Evolutionary conservation across 2,329 filamentous ascomycete genomes (phyloP), one percentile per base, ranked within the genome.

Genomic region (Leptographium lundbergii): DNA sequence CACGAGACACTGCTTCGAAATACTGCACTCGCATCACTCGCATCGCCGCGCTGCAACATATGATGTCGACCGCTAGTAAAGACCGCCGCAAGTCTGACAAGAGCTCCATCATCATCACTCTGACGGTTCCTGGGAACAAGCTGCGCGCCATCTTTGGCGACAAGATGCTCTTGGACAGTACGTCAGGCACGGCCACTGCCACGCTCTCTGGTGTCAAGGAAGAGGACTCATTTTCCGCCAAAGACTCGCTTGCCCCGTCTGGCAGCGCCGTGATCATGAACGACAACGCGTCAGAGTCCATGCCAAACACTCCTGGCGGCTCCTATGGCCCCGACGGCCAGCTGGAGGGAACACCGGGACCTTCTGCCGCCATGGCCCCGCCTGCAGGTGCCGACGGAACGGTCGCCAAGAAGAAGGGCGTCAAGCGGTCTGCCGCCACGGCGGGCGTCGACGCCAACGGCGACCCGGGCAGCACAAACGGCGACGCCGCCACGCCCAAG

Each of bases 401-500:
- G 57, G 82, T 78, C 5, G 74, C 78, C 14, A 91, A 89, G 77
- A 90, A 89, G 76, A 91, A 91, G 72, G 85, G 86, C 39, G 76
- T 81, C 39, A 87, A 90, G 71, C 81, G 86, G 64, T 81, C 82
- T 25, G 87, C 87, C 66, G 77, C 81, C 47, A 82, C 78, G 59
- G 78, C 77, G 14, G 64, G 62, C 47, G 51, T 65, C 60, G 87
- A 88, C 73, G 78, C 84, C 69, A 73, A 73, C 62, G 67, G 53
- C 51, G 54, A 32, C 34, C 61, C 61, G 0, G 61, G 53, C 77
- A 73, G 66, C 54, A 62, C 72, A 74, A 70, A 67, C 72, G 75
- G 67, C 53, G 88, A 91, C 63, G 78, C 76, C 39, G 69, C 76
- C 39, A 69, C 61, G 0, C 32, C 85, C n/a, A 91, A 88, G 72